phyloP scores from a whole-genome alignment of 2,329 filamentous ascomycete species.

The Ceratocystis lukuohia region DNA sequence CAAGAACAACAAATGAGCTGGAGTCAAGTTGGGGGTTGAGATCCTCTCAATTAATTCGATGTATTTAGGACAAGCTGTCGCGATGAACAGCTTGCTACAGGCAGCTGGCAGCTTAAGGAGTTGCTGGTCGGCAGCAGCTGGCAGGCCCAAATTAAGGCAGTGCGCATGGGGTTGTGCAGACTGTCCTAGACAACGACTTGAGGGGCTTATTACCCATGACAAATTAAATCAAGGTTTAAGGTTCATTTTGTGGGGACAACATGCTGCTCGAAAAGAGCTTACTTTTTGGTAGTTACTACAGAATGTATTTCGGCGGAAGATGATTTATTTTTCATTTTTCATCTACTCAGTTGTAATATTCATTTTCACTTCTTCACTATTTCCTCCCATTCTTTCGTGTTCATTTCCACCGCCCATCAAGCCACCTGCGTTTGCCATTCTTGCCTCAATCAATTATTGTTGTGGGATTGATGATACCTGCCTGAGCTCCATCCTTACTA shows the following conservation, averaged over 20 bases:
- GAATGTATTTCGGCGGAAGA: too few species aligned
- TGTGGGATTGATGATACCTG: neutral
- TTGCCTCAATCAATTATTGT: neutral
- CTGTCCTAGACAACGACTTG: neutral
- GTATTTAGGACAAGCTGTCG: slow-evolving; percentile 24
- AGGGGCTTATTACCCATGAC: neutral
- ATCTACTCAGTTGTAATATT: too few species aligned
- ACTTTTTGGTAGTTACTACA: too few species aligned
- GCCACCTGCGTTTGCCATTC: neutral
- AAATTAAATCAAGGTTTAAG: neutral
- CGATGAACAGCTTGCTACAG: slow-evolving; percentile 9
- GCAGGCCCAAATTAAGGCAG: neutral
- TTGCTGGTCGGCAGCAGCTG: neutral
- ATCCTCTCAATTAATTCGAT: neutral
- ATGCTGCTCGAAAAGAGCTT: neutral
- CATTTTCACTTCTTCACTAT: too few species aligned
- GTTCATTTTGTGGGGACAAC: neutral
- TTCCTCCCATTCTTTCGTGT: too few species aligned
- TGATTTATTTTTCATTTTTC: too few species aligned
- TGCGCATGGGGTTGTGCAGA: neutral
- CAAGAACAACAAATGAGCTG: neutral
- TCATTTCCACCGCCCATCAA: neutral
- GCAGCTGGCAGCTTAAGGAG: neutral
- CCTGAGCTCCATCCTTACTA: neutral
- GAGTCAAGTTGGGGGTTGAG: neutral